Evolutionary conservation across 2,329 filamentous ascomycete genomes (phyloP), one percentile per base, ranked within the genome.

Genomic region (Ceratocystis cacaofunesta): DNA sequence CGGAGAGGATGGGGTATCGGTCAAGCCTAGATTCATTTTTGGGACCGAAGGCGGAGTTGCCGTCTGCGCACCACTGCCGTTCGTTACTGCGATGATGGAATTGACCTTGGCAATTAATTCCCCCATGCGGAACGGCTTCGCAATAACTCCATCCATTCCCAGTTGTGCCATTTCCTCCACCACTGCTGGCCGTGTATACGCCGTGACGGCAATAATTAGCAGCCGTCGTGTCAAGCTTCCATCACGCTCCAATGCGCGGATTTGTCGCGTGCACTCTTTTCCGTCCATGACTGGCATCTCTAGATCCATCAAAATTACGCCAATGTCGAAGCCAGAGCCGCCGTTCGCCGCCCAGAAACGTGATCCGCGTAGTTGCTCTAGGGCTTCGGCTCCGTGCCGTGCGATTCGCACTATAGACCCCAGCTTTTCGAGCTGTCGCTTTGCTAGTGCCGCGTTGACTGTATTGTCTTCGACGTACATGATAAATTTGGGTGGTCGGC

Each of bases 281-380:
- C 89, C 89, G 70, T 92, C 87, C 88, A 91, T 91, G 55, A 90
- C 80, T 0, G 88, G 88, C 88, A 92, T 92, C 71, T 91, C 88
- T 61, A 90, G 78, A 71, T 92, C 89, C 88, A 92, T 90, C 5
- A 92, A 74, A 12, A 92, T 85, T 58, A 90, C 79, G 7, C 84
- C 83, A 28, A 89, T 79, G 61, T 84, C 79, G 7, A 78, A 74
- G 1, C 79, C 79, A 15, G 77, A 74, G 17, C 73, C 67, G 68
- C 79, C 78, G 7, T 78, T 75, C 15, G 78, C 78, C 25, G 72
- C 71, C 83, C 83, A 85, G 71, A 82, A 85, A 5, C 78, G 76
- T 7, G 83, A 85, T 61, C 75, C 77, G 67, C 80, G 76, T 43
- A 87, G 71, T 57, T 80, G 78, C 61, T 85, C 81, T 1, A 87